These are phyloP conservation scores for Fraxinus angustifolia DNA, from an alignment of 305 asterid genomes.

Conservation along the genomic window DNA sequence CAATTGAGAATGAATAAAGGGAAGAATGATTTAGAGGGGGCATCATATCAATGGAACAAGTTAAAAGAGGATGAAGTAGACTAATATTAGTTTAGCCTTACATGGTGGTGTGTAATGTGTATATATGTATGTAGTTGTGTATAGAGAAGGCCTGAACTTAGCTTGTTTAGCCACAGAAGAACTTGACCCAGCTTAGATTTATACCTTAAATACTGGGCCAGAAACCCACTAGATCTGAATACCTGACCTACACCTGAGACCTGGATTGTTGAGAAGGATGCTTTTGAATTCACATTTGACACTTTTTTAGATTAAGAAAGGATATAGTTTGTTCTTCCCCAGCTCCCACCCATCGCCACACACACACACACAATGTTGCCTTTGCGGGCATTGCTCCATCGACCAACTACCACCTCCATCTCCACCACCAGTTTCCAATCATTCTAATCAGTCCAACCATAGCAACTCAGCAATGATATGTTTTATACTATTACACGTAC, in stretches of 20 bases:
- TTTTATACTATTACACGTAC: neutral
- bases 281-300: neutral
- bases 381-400: neutral
- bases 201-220: neutral
- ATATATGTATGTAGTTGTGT: neutral
- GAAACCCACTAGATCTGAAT: neutral
- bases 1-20: neutral
- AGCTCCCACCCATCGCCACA: neutral
- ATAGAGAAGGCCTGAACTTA: neutral
- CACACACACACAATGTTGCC: neutral
- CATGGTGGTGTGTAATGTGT: neutral
- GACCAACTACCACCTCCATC: neutral
- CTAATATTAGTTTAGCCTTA: neutral
- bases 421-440: neutral
- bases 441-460: neutral
- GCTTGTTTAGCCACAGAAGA: too few relatives aligned
- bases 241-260: neutral
- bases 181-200: too few relatives aligned
- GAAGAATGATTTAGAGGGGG: neutral
- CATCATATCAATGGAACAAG: neutral
- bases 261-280: neutral
- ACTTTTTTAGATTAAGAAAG: too few relatives aligned
- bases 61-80: neutral
- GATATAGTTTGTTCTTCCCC: neutral
- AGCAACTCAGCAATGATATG: neutral